phyloP scores from a whole-genome alignment of 768 basidiomycete species.

The Macrocybe gigantea region DNA sequence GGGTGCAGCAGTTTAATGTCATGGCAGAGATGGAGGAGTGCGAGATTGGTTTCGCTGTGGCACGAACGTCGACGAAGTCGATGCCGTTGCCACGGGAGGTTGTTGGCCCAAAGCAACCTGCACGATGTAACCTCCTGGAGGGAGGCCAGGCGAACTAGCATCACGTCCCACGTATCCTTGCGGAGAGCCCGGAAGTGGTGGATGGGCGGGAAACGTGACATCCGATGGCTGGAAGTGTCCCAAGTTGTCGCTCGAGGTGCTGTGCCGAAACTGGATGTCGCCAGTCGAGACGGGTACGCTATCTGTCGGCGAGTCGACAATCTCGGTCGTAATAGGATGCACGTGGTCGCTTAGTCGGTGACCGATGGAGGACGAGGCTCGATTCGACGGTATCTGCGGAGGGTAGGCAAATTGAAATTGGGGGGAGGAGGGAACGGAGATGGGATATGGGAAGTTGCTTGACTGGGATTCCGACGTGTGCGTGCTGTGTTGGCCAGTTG shows the following conservation, averaged over 20 bases:
- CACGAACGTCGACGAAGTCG: no score
- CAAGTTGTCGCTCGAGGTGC: slow-evolving; percentile 20
- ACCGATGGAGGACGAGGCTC: not conserved
- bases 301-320: slow-evolving; percentile 45
- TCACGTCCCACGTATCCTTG: not conserved
- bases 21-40: no score
- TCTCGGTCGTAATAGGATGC: slow-evolving; percentile 5
- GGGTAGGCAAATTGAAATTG: slow-evolving; percentile 15
- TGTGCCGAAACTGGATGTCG: slow-evolving; percentile 45
- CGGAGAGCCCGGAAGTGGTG: slow-evolving; percentile 25
- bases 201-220: slow-evolving; percentile 29
- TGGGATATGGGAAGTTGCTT: slow-evolving; percentile 37
- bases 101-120: slow-evolving; percentile 24
- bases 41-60: no score
- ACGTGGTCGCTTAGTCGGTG: not conserved
- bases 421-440: slow-evolving; percentile 38
- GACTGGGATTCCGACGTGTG: slow-evolving; percentile 13
- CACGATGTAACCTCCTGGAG: slow-evolving; percentile 14
- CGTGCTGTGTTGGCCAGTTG: no score
- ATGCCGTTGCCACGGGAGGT: not conserved
- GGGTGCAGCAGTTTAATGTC: no score
- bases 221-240: slow-evolving; percentile 17
- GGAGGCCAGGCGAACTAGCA: slow-evolving; percentile 5
- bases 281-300: slow-evolving; percentile 53
- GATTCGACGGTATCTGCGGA: not conserved